Conservation (phyloP, 768 basidiomycete species). For the Podaxis sp. region DNA sequence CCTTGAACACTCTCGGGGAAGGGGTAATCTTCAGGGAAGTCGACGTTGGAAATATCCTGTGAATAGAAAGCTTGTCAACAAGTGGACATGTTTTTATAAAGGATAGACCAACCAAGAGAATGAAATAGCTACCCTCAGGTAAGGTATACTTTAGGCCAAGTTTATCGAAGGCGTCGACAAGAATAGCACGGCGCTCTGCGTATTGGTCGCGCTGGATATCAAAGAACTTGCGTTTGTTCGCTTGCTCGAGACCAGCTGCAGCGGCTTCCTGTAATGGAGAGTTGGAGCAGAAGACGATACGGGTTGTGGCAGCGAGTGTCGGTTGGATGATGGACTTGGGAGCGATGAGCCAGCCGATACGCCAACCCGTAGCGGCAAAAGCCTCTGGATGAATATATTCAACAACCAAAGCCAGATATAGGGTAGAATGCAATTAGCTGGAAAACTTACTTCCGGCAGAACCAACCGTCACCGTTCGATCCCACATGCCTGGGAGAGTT, state of each 20-base stretch:
- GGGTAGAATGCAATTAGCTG: not conserved
- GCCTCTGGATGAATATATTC: slow-evolving; percentile 56
- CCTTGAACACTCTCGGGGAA: slow-evolving; percentile 77
- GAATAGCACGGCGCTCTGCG: slow-evolving; percentile 70
- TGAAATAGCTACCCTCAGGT: slow-evolving; percentile 91
- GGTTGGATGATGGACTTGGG: slow-evolving; percentile 81
- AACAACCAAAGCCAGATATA: not conserved
- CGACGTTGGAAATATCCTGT: slow-evolving; percentile 71
- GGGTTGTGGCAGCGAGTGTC: slow-evolving; percentile 86
- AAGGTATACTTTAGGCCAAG: slow-evolving; percentile 83
- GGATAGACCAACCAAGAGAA: slow-evolving; percentile 63
- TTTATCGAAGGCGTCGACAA: slow-evolving; percentile 77
- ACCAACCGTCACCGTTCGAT: slow-evolving; percentile 92
- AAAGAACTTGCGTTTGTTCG: slow-evolving; percentile 71
- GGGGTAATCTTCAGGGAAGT: slow-evolving; percentile 82
- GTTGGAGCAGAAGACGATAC: slow-evolving; percentile 95
- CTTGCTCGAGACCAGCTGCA: slow-evolving; percentile 86
- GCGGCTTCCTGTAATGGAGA: slow-evolving; percentile 94
- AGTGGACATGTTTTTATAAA: not conserved
- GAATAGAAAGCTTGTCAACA: not conserved
- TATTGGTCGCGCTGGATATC: slow-evolving; percentile 77
- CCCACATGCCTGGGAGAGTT: slow-evolving; percentile 97
- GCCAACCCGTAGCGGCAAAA: slow-evolving; percentile 97
- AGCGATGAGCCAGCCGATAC: slow-evolving; percentile 95
- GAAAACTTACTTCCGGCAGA: slow-evolving; percentile 83